phyloP scores from a whole-genome alignment of 768 basidiomycete species.

The Tephrocybe sp. region DNA sequence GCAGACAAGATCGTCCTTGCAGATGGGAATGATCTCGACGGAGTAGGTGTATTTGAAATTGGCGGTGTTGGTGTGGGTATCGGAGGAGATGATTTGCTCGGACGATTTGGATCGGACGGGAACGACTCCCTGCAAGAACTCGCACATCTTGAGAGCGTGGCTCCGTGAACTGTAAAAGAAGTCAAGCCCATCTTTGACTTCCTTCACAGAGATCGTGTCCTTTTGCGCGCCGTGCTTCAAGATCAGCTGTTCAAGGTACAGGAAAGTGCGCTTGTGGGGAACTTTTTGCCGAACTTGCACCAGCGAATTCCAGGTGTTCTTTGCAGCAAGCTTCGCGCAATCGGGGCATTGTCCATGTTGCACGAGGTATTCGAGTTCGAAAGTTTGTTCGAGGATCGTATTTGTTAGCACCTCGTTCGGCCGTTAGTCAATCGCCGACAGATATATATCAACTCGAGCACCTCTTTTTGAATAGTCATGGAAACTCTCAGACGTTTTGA shows the following conservation, averaged over 20 bases:
- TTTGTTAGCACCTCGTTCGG: slow-evolving; percentile 77
- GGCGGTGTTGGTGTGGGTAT: slow-evolving; percentile 89
- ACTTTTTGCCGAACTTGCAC: slow-evolving; percentile 99
- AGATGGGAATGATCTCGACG: slow-evolving; percentile 94
- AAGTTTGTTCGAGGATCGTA: slow-evolving; percentile 96
- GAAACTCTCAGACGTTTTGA: slow-evolving; percentile 91
- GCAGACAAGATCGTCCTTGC: slow-evolving; percentile 97
- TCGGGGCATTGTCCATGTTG: slow-evolving; percentile 95
- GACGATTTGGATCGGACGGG: slow-evolving; percentile 89
- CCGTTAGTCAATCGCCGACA: not conserved
- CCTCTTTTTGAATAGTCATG: slow-evolving; percentile 98
- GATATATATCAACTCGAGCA: slow-evolving; percentile 24
- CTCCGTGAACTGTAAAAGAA: slow-evolving; percentile 93
- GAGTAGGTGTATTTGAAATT: slow-evolving; percentile 98
- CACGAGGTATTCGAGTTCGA: slow-evolving; percentile 94
- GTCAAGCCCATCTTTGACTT: slow-evolving; percentile 92
- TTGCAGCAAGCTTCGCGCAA: slow-evolving; percentile 91
- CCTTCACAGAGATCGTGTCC: slow-evolving; percentile 91
- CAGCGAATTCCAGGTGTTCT: slow-evolving; percentile 98
- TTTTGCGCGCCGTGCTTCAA: slow-evolving; percentile 96
- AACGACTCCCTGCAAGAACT: slow-evolving; percentile 85
- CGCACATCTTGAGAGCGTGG: slow-evolving; percentile 95
- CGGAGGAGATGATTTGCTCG: slow-evolving; percentile 91
- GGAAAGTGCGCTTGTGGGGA: slow-evolving; percentile 94
- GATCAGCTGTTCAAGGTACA: slow-evolving; percentile 96